These are phyloP conservation scores for Lepiota brunneoincarnata DNA, from an alignment of 768 basidiomycete genomes.

Conservation along the genomic window DNA sequence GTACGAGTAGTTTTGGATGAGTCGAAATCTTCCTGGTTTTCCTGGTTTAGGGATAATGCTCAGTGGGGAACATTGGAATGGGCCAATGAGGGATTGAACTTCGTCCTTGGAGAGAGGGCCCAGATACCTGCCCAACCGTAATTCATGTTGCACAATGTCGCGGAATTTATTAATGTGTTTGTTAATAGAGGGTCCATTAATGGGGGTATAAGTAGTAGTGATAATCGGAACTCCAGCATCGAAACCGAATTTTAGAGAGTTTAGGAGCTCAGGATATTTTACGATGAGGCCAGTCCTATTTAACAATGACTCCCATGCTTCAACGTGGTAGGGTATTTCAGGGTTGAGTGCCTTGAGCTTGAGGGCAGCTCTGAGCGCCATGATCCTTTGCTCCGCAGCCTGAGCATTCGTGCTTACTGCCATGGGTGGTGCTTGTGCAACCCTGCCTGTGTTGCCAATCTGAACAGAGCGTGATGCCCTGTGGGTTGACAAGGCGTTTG, in stretches of 20 bases:
- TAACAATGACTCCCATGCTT: slow-evolving; percentile 28
- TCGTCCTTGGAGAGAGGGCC: too few relatives aligned
- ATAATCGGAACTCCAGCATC: slow-evolving; percentile 29
- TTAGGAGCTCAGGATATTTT: slow-evolving; percentile 24
- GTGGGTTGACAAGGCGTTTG: slow-evolving; percentile 18
- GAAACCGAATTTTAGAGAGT: slow-evolving; percentile 28
- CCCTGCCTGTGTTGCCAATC: slow-evolving; percentile 29
- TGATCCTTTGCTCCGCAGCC: slow-evolving; percentile 36
- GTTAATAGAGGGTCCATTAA: slow-evolving; percentile 25
- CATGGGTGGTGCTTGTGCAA: slow-evolving; percentile 23
- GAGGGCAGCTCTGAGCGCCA: slow-evolving; percentile 39
- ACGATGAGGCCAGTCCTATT: slow-evolving; percentile 12
- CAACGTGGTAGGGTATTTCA: slow-evolving; percentile 26
- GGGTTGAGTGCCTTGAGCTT: slow-evolving; percentile 24
- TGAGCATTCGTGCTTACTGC: slow-evolving; percentile 34
- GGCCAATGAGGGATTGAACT: slow-evolving; percentile 26
- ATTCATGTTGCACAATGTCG: slow-evolving; percentile 20
- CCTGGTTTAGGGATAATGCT: slow-evolving; percentile 33
- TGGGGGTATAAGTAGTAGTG: slow-evolving; percentile 23
- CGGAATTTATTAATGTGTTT: slow-evolving; percentile 12
- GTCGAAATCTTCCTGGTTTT: slow-evolving; percentile 26
- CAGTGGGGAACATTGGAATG: slow-evolving; percentile 37
- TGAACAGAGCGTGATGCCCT: slow-evolving; percentile 26
- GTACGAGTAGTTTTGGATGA: slow-evolving; percentile 38
- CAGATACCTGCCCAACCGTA: slow-evolving; percentile 23